A percentile compares a stretch with the other conserved stretches of the same genome.
Conservation (phyloP, 371 early-diverging fungal genomes). For the Apophysomyces trapeziformis region DNA sequence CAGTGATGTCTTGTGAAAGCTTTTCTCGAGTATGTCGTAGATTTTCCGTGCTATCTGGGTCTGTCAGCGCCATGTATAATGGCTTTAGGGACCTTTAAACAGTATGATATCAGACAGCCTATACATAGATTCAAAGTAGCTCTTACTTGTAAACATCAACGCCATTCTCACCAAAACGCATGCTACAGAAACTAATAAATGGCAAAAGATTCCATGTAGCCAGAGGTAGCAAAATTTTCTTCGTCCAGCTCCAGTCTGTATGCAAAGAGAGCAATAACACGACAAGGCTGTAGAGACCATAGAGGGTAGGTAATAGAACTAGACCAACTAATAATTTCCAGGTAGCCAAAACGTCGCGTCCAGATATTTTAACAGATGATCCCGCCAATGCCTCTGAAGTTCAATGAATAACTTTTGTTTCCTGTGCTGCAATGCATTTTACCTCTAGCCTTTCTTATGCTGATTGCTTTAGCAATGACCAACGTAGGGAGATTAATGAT, state of each 20-base stretch:
- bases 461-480: constrained; percentile 71
- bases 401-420: not conserved
- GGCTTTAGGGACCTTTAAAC: constrained; percentile 76
- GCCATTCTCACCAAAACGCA: constrained; percentile 90
- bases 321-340: constrained; percentile 95
- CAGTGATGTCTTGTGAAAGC: constrained; percentile 78
- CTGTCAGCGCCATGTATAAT: constrained; percentile 75
- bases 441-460: constrained; percentile 80
- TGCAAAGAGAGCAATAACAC: constrained; percentile 53
- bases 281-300: constrained; percentile 70
- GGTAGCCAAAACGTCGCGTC: constrained; percentile 93
- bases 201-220: constrained; percentile 67
- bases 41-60: constrained; percentile 61
- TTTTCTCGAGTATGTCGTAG: constrained; percentile 70
- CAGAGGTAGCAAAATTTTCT: constrained; percentile 49
- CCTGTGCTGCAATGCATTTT: not conserved
- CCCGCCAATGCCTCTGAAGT: constrained; percentile 81
- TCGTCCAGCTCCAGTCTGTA: constrained; percentile 36
- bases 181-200: constrained; percentile 77
- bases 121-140: not conserved
- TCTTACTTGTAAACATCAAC: constrained; percentile 79
- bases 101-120: constrained; percentile 8
- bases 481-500: constrained; percentile 83
- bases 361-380: constrained; percentile 92
- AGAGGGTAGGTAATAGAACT: constrained; percentile 78